phyloP scores from a whole-genome alignment of 139 green algal species.

The Ettlia oleoabundans region DNA sequence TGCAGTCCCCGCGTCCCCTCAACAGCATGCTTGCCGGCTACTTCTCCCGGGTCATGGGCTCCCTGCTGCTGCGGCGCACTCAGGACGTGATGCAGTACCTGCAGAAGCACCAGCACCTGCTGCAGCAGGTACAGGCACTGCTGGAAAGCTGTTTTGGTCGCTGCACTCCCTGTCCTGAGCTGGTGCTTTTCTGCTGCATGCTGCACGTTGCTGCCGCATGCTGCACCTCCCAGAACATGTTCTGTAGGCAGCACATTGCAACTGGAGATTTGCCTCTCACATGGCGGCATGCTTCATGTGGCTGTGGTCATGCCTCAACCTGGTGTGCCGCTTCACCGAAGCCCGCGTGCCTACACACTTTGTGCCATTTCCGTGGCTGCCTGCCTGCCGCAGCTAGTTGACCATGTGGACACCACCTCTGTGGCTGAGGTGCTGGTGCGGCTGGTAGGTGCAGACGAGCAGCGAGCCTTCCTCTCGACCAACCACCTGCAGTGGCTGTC shows the following conservation, averaged over 20 bases:
- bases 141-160: not conserved
- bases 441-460: constrained; percentile 88
- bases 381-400: constrained; percentile 55
- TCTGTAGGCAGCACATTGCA: too few relatives aligned
- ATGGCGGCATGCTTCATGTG: too few relatives aligned
- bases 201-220: too few relatives aligned
- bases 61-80: constrained; percentile 72
- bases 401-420: constrained; percentile 82
- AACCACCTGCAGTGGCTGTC: constrained; percentile 41
- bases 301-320: too few relatives aligned
- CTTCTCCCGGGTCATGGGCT: constrained; percentile 88
- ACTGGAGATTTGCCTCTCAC: too few relatives aligned
- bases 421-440: constrained; percentile 86
- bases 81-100: constrained; percentile 80
- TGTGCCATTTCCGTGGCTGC: too few relatives aligned
- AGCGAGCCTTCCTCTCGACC: constrained; percentile 44
- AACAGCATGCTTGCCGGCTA: constrained; percentile 89
- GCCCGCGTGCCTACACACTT: too few relatives aligned
- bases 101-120: constrained; percentile 45
- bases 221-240: too few relatives aligned
- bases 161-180: not conserved
- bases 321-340: too few relatives aligned
- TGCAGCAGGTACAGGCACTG: too few relatives aligned
- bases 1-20: constrained; percentile 51
- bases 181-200: too few relatives aligned